phyloP scores from a whole-genome alignment of 2,329 filamentous ascomycete species.

The Fusarium multiceps region DNA sequence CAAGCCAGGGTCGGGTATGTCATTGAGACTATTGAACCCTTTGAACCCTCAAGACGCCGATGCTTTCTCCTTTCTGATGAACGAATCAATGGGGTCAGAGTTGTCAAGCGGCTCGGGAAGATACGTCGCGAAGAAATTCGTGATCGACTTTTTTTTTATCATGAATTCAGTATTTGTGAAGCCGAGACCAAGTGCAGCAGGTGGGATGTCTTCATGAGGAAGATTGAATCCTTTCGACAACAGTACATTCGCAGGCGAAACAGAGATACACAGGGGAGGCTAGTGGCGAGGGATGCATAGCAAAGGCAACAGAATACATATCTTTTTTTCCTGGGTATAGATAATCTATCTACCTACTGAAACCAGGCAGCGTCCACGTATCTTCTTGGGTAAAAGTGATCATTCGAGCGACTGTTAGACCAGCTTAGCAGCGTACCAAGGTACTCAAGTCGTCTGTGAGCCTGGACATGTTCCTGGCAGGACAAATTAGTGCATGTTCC shows the following conservation, averaged over 20 bases:
- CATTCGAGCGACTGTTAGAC: neutral
- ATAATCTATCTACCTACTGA: neutral
- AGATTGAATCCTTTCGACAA: neutral
- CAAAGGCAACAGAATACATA: neutral
- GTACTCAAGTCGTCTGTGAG: neutral
- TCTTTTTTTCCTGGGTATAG: neutral
- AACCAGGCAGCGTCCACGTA: neutral
- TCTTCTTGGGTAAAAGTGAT: neutral
- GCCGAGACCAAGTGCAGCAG: rapidly evolving
- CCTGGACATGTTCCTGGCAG: neutral
- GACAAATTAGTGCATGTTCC: neutral
- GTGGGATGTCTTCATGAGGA: neutral
- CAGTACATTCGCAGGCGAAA: neutral
- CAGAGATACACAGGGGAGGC: neutral
- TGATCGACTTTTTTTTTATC: neutral
- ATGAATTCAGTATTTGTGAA: neutral
- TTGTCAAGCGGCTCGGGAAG: neutral
- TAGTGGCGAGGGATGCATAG: neutral
- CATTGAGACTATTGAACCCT: neutral
- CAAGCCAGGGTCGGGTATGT: neutral
- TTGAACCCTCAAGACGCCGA: neutral
- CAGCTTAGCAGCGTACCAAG: neutral
- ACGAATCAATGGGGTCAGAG: neutral
- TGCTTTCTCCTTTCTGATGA: neutral
- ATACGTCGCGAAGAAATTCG: neutral